Percentiles rank a stretch among this genome's conserved stretches.
Conservation (phyloP, 106 monocot species). For the Dendrobium chrysotoxum region DNA sequence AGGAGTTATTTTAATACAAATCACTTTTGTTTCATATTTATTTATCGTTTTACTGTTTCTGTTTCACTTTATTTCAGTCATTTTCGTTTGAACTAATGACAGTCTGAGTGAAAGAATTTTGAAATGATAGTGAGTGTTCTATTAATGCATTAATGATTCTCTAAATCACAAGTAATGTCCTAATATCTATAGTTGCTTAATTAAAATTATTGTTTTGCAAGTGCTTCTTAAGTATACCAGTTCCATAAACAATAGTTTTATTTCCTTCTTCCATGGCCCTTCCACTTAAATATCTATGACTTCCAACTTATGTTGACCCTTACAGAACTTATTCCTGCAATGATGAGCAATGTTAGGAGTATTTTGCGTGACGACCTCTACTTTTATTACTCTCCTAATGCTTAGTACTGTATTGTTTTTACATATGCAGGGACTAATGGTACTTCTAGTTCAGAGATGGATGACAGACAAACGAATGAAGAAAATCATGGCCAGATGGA, state of each 20-base stretch:
- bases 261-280: neutral
- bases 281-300: neutral
- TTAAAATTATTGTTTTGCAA: neutral
- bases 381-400: neutral
- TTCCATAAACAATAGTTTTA: neutral
- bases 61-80: neutral
- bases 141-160: neutral
- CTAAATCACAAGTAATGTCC: neutral
- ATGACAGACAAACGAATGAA: neutral
- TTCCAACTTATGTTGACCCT: neutral
- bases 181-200: neutral
- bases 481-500: conserved; percentile 11
- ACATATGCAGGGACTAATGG: neutral
- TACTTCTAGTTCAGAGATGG: neutral
- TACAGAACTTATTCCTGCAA: neutral
- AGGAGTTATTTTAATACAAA: neutral
- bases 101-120: neutral
- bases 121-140: neutral
- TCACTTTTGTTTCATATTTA: neutral
- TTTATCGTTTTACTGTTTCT: neutral
- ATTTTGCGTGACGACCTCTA: neutral
- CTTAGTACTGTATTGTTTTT: neutral
- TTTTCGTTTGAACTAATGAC: neutral
- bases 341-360: neutral
- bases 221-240: neutral